phyloP scores from a whole-genome alignment of 192 early-diverging fungal species.

The Podila verticillata region DNA sequence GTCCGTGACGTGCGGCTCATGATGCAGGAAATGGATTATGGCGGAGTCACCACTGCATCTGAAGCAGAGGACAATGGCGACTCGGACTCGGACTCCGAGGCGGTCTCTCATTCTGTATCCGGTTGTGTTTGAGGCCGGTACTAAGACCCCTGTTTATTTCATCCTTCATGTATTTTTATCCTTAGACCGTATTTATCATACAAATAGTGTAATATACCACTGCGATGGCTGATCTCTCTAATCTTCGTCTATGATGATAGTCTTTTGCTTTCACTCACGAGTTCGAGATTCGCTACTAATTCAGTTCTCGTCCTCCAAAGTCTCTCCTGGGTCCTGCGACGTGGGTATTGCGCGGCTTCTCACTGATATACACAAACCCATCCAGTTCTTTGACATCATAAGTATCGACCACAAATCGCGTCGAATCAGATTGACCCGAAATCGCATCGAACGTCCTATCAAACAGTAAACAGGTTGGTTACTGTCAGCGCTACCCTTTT shows the following conservation, averaged over 20 bases:
- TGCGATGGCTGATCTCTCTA: no score
- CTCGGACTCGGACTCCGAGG: no score
- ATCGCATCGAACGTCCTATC: constrained; percentile 39
- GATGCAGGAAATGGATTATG: constrained; percentile 39
- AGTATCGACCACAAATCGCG: constrained; percentile 47
- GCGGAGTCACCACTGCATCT: not conserved
- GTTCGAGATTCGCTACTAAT: not conserved
- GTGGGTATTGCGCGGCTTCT: constrained; percentile 22
- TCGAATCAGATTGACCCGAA: constrained; percentile 42
- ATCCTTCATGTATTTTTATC: no score
- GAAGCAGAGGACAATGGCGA: not conserved
- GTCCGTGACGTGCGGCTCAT: constrained; percentile 24
- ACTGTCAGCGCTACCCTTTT: not conserved
- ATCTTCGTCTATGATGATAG: no score
- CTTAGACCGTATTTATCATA: no score
- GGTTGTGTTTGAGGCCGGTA: no score
- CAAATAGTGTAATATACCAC: no score
- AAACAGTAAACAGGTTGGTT: not conserved
- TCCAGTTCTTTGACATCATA: constrained; percentile 46
- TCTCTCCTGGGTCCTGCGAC: constrained; percentile 41
- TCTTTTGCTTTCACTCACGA: no score
- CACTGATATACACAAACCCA: constrained; percentile 37
- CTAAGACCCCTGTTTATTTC: no score
- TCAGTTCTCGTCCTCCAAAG: constrained; percentile 46
- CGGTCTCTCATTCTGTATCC: no score